Evolutionary conservation across 805 yeast species (phyloP), one percentile per base, ranked within the genome.

Genomic region (Cyberlindnera bimundalis): DNA sequence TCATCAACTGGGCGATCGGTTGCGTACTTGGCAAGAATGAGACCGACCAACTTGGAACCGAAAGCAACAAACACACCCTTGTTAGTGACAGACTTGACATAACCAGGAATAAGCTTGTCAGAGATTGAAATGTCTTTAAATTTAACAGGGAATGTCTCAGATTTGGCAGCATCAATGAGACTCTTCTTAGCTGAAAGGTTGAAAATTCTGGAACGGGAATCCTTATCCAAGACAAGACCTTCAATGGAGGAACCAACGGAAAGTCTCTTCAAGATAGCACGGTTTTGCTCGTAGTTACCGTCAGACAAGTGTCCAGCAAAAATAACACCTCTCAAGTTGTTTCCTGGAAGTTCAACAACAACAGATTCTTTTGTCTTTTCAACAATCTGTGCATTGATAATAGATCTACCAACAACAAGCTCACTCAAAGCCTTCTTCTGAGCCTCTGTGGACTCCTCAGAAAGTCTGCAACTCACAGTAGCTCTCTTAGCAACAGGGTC

Each of bases 31-130:
- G 90, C 84, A 46, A 86, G 73, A 4, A 88, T 84, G 48, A 91
- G 71, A 38, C 97, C 98, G 24, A 87, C 85, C 48, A 91, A 74
- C 39, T 74, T 76, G 48, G 84, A 83, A 42, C 81, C 87, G 62
- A 91, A 91, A 0, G 82, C 76, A 43, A 91, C 84, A 59, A 91
- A 91, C 11, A 88, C 68, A 49, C 98, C 98, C 58, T 73, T 73
- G 33, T 72, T 73, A n/a, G 95, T 85, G 15, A 83, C 77, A 15
- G 89, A 81, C 50, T 79, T 83, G 29, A 91, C 78, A 59, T 71
- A 90, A 31, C 98, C 99, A 42, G 76, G 73, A 38, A 86, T 62
- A 21, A 67, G 54, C 18, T 66, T 65, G 32, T 66, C 65, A 9
- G 77, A 73, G 12, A 70, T 64, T 28, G 64, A 55, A 34, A 89